Base-by-base conservation (phyloP, 768 basidiomycete species). In the Boletellus sp. region DNA sequence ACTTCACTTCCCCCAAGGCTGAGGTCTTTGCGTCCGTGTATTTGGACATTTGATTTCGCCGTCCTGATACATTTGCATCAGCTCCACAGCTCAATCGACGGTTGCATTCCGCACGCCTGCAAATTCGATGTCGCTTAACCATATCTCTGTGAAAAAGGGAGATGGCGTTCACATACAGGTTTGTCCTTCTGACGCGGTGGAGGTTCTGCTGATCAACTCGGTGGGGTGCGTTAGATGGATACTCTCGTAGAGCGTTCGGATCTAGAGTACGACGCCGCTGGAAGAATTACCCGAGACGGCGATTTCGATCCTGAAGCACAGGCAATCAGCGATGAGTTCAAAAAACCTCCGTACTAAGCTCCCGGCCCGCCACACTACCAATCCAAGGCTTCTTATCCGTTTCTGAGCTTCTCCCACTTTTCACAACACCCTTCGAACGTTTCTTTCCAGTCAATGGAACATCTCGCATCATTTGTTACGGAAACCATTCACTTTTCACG, bases 81-180 rank as follows among this genome's bases (percentile, higher is more conserved):
- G 76, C 6, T 75, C 67, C 16, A 62, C 57, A 6, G 61, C 72
- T 54, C 74, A 76, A 26, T 80, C 84, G 4, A 80, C 79, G 1
- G 65, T 86, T 24, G 83, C 81, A 31, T 86, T 85, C 74, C 77
- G 79, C 43, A 72, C 75, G 16, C 69, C 68, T 54, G 66, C 60
- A 47, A 66, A 65, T 32, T 47, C 62, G 35, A 55, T 48, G 43
- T 53, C 60, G 47, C 61, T 46, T 59, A 59, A 50, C 53, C 63
- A 57, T 47, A 60, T 53, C 33, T 56, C 61, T 23, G 53, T 72
- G 54, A 76, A 70, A 63, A 62, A 74, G 47, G 59, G 72, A 22
- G 74, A 79, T 50, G 77, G 78, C 22, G 75, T 84, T 31, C 83
- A 85, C 55, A 78, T 86, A 47, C 83, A 82, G 71, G 83, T 81